Evolutionary conservation across 352 stramenopile species (phyloP).

Genomic region (Phytopythium helicoides): DNA sequence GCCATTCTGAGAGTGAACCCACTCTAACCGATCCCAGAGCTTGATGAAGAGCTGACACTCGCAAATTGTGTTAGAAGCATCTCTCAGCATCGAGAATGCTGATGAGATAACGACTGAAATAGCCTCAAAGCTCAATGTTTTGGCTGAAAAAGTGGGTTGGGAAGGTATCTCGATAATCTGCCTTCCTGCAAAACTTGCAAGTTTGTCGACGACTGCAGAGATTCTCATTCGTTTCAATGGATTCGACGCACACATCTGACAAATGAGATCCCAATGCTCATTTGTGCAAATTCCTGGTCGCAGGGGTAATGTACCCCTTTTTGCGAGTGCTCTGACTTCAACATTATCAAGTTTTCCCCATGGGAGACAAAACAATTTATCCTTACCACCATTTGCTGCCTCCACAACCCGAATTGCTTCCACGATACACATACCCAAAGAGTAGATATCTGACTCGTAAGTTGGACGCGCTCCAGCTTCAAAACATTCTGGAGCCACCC

Average conservation of each 20-base stretch:
- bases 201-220: not conserved
- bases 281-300: not conserved
- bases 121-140: too few relatives aligned
- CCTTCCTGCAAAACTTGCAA: not conserved
- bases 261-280: not conserved
- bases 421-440: constrained; percentile 16
- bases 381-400: not conserved
- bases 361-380: not conserved
- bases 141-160: too few relatives aligned
- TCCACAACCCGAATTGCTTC: constrained; percentile 8
- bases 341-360: not conserved
- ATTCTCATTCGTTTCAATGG: not conserved
- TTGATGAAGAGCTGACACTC: too few relatives aligned
- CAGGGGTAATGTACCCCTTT: not conserved
- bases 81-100: too few relatives aligned
- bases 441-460: constrained; percentile 15
- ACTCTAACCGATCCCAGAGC: too few relatives aligned
- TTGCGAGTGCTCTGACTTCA: not conserved
- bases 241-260: not conserved
- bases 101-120: too few relatives aligned
- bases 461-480: constrained; percentile 1
- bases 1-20: too few relatives aligned
- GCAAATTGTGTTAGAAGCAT: too few relatives aligned
- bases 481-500: constrained; percentile 15
- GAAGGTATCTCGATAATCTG: too few relatives aligned